Evolutionary conservation across 805 yeast genomes (phyloP), one percentile per base, ranked within the genome.

Genomic region (Candida montana): DNA sequence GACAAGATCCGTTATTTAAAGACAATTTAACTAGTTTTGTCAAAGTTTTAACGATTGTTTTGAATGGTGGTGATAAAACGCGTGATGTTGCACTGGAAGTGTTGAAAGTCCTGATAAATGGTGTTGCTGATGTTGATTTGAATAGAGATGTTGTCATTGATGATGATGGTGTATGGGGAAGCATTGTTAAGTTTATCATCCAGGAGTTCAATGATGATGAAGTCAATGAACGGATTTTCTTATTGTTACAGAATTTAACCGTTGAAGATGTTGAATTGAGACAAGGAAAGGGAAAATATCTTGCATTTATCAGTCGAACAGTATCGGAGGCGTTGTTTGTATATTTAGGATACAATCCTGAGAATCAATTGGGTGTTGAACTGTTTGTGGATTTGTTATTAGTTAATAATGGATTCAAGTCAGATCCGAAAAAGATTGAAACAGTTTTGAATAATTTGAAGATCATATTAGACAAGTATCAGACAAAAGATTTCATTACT

Each of bases 31-130:
- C 4, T 1, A 51, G 48, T 20, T 29, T 57, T 12, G 40, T 46
- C 8, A 7, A n/a, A 5, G 38, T 49, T 12, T 44, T 45, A 8
- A 45, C 24, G 3, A 50, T 45, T 27, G 40, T 50, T 0, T 13
- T 28, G 21, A 17, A 44, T 12, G 7, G 30, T 2, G 39, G 33
- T 0, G 21, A 21, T 21, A 9, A 24, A 2, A 40, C 30, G 10
- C 37, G 51, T 27, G 46, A 42, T 1, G 6, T 54, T 6, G 18
- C 39, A 2, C 11, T 51, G 44, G 58, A 55, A 20, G 10, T 49
- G 20, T 16, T 55, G 15, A 44, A 58, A 19, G 61, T 55, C 3
- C 26, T 56, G 28, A 53, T 53, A 11, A 57, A 57, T 35, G 50
- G 51, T 2, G 49, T 57, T 19, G 62, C 59, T 18, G 61, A 57